Conservation (phyloP, 495 filamentous ascomycete species). For the Darksidea phi region DNA sequence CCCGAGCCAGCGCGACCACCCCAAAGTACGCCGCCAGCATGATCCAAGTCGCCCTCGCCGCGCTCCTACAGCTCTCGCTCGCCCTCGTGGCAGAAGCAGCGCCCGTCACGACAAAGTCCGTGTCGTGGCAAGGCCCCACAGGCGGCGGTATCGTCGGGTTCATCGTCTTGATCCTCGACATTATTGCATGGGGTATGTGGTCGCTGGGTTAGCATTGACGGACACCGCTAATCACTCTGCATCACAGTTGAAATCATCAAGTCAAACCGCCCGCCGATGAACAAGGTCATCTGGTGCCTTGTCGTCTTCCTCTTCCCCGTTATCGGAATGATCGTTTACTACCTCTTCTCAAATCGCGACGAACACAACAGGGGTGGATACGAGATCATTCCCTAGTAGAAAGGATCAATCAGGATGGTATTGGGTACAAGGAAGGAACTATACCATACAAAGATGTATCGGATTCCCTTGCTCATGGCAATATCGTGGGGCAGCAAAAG, state of each 20-base stretch:
- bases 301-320: conserved; percentile 55
- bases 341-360: conserved; percentile 53
- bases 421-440: too few relatives aligned
- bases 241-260: conserved; percentile 53
- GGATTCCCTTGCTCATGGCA: too few relatives aligned
- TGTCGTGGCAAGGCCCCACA: conserved; percentile 47
- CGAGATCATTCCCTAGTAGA: conserved; percentile 44
- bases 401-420: too few relatives aligned
- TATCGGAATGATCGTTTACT: conserved; percentile 52
- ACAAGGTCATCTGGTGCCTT: conserved; percentile 53
- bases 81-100: conserved; percentile 45
- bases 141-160: conserved; percentile 52
- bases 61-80: conserved; percentile 48
- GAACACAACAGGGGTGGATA: conserved; percentile 48
- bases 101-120: conserved; percentile 30
- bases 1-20: too few relatives aligned
- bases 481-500: too few relatives aligned
- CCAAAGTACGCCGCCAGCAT: conserved; percentile 16
- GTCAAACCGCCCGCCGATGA: conserved; percentile 48
- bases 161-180: conserved; percentile 51
- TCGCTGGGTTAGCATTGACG: too few relatives aligned
- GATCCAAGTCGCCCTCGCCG: conserved; percentile 24
- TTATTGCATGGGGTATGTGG: conserved; percentile 50
- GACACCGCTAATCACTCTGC: too few relatives aligned
- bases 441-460: too few relatives aligned